Base-by-base conservation (phyloP, 768 basidiomycete genomes). In the Leccinum subgranulosum region DNA sequence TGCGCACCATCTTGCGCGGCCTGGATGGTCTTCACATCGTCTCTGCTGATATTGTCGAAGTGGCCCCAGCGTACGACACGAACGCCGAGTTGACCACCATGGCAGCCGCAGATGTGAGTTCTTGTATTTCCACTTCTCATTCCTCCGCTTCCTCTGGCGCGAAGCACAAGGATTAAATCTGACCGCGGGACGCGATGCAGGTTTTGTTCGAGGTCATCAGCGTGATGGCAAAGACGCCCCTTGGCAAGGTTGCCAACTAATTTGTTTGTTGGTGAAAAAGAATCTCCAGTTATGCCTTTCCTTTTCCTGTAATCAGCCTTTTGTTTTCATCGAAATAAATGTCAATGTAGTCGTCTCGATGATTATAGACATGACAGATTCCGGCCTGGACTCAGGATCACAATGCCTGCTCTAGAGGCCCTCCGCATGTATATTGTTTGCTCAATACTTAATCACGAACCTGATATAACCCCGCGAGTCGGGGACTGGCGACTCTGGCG, bases 31-130 rank as follows among this genome's bases (percentile, higher is more conserved):
- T 92, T 52, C 76, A 83, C 58, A 85, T 93, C 59, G 88, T 92
- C 48, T 89, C 85, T 36, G 88, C 86, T 9, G 91, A 93, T 67
- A 83, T 93, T 46, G 91, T 93, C 48, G 91, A 93, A 68, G 91
- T 92, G 23, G 86, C 88, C 1, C 91, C 90, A 15, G 88, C 90
- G 6, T 90, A 92, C 66, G 90, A 90, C 58, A 79, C 78, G 9
- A 84, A 83, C 56, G 84, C 83, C 14, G 84, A 85, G 63, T 74
- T 83, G 54, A 85, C 84, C 4, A 81, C 82, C 11, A 82, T 85
- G 77, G 82, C 83, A 2, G 84, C 84, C 25, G 84, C 84, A 0
- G 83, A 85, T 62, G 77, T 81, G 67, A 69, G 81, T 75, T 25
- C 9, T 33, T 9, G 23, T 15, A 17, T 28, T 46, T 19, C 1